Evolutionary conservation across 2,329 filamentous ascomycete genomes (phyloP).

Genomic region (Colletotrichum sp.): DNA sequence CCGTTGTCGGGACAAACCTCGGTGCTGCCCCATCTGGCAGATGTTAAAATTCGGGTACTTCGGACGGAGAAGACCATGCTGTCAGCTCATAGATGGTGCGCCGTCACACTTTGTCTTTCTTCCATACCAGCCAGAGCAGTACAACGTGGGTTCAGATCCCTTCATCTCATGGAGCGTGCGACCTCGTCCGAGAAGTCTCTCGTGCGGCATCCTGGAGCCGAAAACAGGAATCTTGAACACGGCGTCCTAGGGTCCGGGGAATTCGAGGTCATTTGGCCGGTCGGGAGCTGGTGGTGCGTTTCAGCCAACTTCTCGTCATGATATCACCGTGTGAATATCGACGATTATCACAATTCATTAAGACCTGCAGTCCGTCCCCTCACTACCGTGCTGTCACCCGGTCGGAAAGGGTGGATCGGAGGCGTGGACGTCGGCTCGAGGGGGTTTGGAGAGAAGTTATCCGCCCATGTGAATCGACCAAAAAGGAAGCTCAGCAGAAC

Average conservation of each 20-base stretch:
- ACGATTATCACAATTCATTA: background rate
- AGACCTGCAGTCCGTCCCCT: background rate
- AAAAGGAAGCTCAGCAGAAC: background rate
- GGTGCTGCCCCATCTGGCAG: background rate
- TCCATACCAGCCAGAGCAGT: conserved; percentile 6
- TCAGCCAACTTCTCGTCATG: conserved; percentile 2
- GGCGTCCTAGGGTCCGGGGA: background rate
- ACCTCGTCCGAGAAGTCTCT: background rate
- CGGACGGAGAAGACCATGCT: background rate
- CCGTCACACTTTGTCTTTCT: conserved; percentile 9
- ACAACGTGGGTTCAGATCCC: conserved; percentile 1
- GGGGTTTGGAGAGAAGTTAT: background rate
- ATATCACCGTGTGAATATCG: background rate
- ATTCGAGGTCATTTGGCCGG: background rate
- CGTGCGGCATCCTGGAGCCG: background rate
- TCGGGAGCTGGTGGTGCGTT: background rate
- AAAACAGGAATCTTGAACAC: background rate
- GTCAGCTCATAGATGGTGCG: background rate
- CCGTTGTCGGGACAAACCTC: background rate
- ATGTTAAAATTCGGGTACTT: background rate
- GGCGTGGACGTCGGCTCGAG: background rate
- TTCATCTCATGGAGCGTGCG: background rate
- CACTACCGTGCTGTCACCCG: background rate
- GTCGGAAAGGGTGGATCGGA: background rate
- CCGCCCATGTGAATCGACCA: background rate